phyloP scores from a whole-genome alignment of 257 asterid species.

The Datura wrightii region DNA sequence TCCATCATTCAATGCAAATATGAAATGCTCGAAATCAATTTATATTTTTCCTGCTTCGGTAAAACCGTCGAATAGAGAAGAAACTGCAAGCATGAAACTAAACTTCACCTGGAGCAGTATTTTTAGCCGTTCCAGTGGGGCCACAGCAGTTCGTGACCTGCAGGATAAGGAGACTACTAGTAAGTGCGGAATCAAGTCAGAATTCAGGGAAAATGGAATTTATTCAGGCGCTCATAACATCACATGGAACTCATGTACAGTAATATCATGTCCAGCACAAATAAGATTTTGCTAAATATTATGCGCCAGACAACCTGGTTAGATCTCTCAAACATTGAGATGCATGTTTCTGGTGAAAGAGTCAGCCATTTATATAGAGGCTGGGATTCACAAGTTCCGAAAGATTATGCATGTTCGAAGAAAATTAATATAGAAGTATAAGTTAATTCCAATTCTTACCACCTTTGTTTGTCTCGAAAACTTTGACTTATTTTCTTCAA shows the following conservation, averaged over 20 bases:
- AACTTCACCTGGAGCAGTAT: slow-evolving; percentile 83
- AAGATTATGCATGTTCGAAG: slow-evolving; percentile 7
- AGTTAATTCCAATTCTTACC: neutral
- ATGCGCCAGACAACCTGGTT: neutral
- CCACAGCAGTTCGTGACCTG: slow-evolving; percentile 99
- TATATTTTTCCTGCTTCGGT: neutral
- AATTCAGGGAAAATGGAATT: neutral
- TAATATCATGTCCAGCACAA: slow-evolving; percentile 2
- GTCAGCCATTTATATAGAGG: neutral
- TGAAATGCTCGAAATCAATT: neutral
- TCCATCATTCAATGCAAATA: slow-evolving; percentile 5
- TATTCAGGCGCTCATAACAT: neutral
- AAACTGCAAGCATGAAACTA: slow-evolving; percentile 14
- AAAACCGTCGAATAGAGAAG: neutral
- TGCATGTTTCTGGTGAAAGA: neutral
- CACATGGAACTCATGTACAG: slow-evolving; percentile 26
- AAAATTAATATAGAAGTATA: neutral
- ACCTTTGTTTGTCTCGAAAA: neutral
- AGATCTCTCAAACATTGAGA: neutral
- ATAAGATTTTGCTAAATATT: neutral
- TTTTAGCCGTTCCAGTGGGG: slow-evolving; percentile 97
- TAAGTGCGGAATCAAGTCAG: neutral
- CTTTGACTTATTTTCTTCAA: neutral
- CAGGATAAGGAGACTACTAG: slow-evolving; percentile 30
- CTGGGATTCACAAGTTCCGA: neutral